Evolutionary conservation across 352 stramenopile genomes (phyloP), one percentile per base, ranked within the genome.

Genomic region (Phytophthora litchii): DNA sequence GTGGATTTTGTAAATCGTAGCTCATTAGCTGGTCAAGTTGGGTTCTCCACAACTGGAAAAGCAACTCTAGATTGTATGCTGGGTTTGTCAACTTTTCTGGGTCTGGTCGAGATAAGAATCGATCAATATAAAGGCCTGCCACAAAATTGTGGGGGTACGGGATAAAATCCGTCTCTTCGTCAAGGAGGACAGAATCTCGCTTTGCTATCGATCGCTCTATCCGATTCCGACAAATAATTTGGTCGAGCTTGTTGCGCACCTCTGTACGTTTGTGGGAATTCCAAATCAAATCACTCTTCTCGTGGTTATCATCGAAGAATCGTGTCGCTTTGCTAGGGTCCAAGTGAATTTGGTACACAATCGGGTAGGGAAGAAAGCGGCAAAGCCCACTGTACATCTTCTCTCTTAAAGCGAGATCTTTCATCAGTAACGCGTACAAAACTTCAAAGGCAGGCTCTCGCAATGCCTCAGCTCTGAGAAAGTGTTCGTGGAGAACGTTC

Each of bases 281-380:
- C 84, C 84, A 94, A 36, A 94, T 87, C 35, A 94, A 69, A 20
- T 94, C 84, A 19, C 80, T 90, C 49, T 92, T 94, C 8, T 92
- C 80, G 48, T 92, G 82, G 49, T 91, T 88, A 60, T 91, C 84
- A 25, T 94, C 84, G 29, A 94, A 94, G 51, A 92, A 92, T 40
- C 86, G 70, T 6, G 70, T 65, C 11, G 84, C 78, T 31, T 86
- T 83, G 55, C 66, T 89, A 7, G 83, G 83, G 54, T 94, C 82
- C 37, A 92, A 48, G 42, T 94, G 82, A 48, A 94, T 86, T 69
- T 92, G 82, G 47, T 92, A 94, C 20, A 94, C 82, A 41, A 94
- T 74, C 4, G 84, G 82, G 35, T 94, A 92, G 17, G 84, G 84
- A 41, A 94, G 62, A 54, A 94, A 94, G 1, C 82, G 72, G 16